Percentiles rank a stretch among this genome's conserved stretches.
These are phyloP conservation scores for Onygena corvina DNA, from an alignment of 2,329 filamentous ascomycete species.

Conservation along the genomic window DNA sequence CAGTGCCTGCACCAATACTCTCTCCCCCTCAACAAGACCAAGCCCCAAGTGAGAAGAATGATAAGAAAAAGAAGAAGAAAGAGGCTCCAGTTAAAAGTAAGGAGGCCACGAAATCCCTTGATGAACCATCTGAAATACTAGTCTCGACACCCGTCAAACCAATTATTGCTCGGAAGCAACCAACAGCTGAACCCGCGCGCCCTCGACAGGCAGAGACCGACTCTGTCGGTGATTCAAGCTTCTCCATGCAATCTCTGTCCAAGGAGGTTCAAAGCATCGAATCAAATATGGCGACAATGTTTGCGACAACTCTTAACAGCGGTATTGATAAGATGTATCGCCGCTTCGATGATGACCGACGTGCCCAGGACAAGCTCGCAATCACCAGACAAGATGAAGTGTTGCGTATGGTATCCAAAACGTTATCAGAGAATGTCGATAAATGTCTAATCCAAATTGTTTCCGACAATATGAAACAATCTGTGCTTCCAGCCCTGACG, in stretches of 20 bases:
- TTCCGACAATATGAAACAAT: constrained; percentile 58
- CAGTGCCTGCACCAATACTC: constrained; percentile 8
- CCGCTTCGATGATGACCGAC: constrained; percentile 57
- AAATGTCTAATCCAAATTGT: constrained; percentile 68
- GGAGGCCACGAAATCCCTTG: constrained; percentile 33
- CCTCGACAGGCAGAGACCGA: not conserved
- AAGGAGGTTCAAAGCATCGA: constrained; percentile 49
- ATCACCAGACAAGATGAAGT: constrained; percentile 58
- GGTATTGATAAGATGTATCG: constrained; percentile 47
- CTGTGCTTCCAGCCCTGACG: constrained; percentile 63
- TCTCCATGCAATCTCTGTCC: constrained; percentile 45
- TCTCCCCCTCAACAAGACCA: constrained; percentile 21
- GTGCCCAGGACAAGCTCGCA: constrained; percentile 50
- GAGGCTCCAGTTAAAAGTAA: constrained; percentile 34
- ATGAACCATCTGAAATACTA: not conserved
- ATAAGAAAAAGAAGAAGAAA: constrained; percentile 61
- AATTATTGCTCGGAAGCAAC: not conserved
- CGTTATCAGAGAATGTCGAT: constrained; percentile 59
- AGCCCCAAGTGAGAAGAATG: constrained; percentile 42
- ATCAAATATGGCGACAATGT: constrained; percentile 36
- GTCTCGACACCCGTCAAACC: constrained; percentile 5
- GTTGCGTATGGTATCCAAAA: constrained; percentile 55
- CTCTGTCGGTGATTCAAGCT: not conserved
- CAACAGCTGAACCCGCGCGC: not conserved
- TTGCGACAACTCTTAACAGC: constrained; percentile 36